These are phyloP conservation scores for Camellia lanceoleosa DNA, from an alignment of 148 eudicot species.

Conservation along the genomic window DNA sequence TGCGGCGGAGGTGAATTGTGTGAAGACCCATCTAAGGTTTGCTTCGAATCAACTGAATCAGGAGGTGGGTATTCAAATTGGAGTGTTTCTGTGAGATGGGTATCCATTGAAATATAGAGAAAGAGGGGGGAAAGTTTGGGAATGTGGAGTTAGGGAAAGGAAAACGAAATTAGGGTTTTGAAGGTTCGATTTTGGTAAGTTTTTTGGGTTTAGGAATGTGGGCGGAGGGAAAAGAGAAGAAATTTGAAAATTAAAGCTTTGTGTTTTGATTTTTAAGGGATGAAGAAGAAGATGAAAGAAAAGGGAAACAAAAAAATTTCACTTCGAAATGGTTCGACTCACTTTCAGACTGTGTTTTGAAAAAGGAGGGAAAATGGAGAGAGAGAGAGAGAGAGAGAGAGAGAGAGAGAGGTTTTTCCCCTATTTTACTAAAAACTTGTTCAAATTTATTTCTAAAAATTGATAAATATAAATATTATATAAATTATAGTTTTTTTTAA, in stretches of 20 bases:
- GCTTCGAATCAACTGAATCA: constrained; percentile 14
- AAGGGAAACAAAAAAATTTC: constrained; percentile 12
- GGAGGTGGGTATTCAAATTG: constrained; percentile 1
- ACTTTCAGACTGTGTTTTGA: neutral
- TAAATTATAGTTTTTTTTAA: no score
- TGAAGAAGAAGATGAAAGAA: neutral
- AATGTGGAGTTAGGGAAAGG: neutral
- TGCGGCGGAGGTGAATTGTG: constrained; percentile 7
- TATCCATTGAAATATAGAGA: constrained; percentile 10
- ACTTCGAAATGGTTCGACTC: neutral
- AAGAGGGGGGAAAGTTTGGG: neutral
- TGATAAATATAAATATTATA: no score
- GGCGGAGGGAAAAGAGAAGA: neutral
- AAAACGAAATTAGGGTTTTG: neutral
- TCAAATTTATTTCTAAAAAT: no score
- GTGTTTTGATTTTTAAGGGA: neutral
- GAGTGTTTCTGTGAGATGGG: constrained; percentile 2
- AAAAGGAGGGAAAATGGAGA: constrained; percentile 25
- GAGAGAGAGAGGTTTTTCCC: no score
- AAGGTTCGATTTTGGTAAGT: neutral
- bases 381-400: neutral
- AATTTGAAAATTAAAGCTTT: constrained; percentile 11
- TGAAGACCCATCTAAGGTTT: constrained; percentile 4
- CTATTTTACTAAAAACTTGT: no score
- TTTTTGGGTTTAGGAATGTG: neutral